These are phyloP conservation scores for Vaccinium corymbosum DNA, from an alignment of 148 eudicot species.

Conservation along the genomic window DNA sequence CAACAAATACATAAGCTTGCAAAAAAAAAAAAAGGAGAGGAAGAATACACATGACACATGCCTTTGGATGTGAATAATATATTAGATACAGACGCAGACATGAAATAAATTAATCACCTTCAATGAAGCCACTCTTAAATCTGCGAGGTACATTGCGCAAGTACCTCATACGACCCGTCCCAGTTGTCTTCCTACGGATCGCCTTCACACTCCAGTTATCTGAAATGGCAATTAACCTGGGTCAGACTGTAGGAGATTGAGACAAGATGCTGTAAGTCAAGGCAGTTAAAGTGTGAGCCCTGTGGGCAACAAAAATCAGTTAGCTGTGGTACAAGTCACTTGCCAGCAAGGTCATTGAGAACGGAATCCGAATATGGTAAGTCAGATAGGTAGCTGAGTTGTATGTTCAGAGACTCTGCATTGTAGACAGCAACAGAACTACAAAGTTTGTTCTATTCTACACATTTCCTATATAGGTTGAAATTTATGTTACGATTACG, in stretches of 20 bases:
- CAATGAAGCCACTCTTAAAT: slow-evolving; percentile 52
- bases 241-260: background rate
- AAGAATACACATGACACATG: background rate
- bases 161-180: slow-evolving; percentile 61
- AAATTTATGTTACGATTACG: background rate
- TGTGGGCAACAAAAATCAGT: background rate
- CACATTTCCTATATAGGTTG: background rate
- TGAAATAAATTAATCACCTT: slow-evolving; percentile 25
- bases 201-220: slow-evolving; percentile 32
- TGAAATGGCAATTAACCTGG: background rate
- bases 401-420: background rate
- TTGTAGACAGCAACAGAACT: background rate
- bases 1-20: background rate
- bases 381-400: background rate
- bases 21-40: background rate
- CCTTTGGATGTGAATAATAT: background rate
- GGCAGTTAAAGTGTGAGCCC: background rate
- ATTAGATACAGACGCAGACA: background rate
- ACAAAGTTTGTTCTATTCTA: background rate
- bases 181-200: slow-evolving; percentile 50
- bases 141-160: slow-evolving; percentile 45
- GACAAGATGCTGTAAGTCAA: background rate
- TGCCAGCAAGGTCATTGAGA: background rate
- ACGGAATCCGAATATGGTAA: background rate
- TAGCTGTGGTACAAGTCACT: background rate